Base-by-base conservation (phyloP, 2,329 filamentous ascomycete genomes). In the Zasmidium citrigriseum region DNA sequence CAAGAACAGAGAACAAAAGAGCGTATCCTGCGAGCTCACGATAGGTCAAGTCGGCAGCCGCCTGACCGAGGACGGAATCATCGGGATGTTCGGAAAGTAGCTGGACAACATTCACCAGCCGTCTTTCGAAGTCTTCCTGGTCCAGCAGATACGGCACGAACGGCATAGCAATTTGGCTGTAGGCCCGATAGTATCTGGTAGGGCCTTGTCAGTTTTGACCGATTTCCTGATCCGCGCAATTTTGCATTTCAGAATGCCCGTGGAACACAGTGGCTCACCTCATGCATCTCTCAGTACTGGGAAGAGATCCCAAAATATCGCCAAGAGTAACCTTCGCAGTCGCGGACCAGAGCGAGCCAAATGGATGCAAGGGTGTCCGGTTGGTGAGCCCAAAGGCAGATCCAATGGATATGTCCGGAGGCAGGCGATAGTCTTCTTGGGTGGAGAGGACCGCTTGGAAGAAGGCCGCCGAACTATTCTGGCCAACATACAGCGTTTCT, bases 381-480 rank as follows among this genome's bases (percentile, higher is more conserved):
- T 57, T 57, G 3, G 47, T 57, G n/a, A 57, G 49, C 25, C 55
- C 55, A 23, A 57, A 48, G 9, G 49, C 47, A 16, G 55, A 57
- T 9, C 18, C 48, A 2, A 57, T 46, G 3, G 55, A 57, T 23
- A 41, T 25, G 16, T 57, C 38, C 11, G 38, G 18, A 14, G 49
- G 34, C 18, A 57, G 49, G 20, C 18, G 46, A 14, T 41, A 27
- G 2, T 44, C 34, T n/a, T 41, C 34, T n/a, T 41, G 34, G 23
- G 16, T 56, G 48, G 44, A 38, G 4, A 53, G 16, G 2, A 57
- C 25, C 11, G 48, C 27, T 18, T 34, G 23, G 41, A 57, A 52
- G 50, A 57, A 57, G n/a, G 55, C 48, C 4, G 50, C 38, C 11
- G 11, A 25, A 18, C 34, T 29, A 29, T 57, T 53, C 16, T 49